Evolutionary conservation across 805 yeast species (phyloP), one percentile per base, ranked within the genome.

Genomic region (Candida alai): DNA sequence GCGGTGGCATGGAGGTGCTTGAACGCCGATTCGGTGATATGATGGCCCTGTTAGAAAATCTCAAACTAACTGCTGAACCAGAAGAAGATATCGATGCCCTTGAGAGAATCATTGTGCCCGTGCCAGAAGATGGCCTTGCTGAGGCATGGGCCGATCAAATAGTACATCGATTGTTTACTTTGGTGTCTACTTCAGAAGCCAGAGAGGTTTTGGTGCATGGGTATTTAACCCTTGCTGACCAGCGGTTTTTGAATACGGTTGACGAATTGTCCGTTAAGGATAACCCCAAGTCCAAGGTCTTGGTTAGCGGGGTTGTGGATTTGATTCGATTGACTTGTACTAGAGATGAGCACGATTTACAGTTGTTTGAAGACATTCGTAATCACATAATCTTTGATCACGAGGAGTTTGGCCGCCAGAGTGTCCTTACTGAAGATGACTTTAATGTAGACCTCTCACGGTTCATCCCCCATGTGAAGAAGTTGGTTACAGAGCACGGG

Each of bases 251-350:
- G 3, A 34, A 41, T 1, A 21, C 24, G 19, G 15, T 3, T 35
- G 27, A 30, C 12, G 23, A 31, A 4, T 13, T 34, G 6, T 12
- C n/a, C 1, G n/a, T n/a, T n/a, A 8, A 13, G 9, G 25, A 29
- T 12, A 13, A 27, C 11, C 16, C 18, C 5, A 6, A 14, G 3
- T 22, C 26, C n/a, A 34, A 26, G 13, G 62, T 76, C 2, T 51
- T 79, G 15, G 65, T 80, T 5, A 78, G 84, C 48, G 93, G 89
- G 2, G 61, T 82, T 1, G 70, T 80, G 17, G 89, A 56, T 24
- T 19, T 19, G 3, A 12, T 36, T 1, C n/a, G 15, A 24, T 24
- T 12, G n/a, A 24, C 23, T 11, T 21, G 14, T 24, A 6, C 11
- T 6, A 40, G 49, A 14, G 30, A 32, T 8, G 7, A 32, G 5